A percentile compares a stretch with the other conserved stretches of the same genome.
phyloP scores from a whole-genome alignment of 495 filamentous ascomycete genomes.

The Pyrenopolyporus hunteri region DNA sequence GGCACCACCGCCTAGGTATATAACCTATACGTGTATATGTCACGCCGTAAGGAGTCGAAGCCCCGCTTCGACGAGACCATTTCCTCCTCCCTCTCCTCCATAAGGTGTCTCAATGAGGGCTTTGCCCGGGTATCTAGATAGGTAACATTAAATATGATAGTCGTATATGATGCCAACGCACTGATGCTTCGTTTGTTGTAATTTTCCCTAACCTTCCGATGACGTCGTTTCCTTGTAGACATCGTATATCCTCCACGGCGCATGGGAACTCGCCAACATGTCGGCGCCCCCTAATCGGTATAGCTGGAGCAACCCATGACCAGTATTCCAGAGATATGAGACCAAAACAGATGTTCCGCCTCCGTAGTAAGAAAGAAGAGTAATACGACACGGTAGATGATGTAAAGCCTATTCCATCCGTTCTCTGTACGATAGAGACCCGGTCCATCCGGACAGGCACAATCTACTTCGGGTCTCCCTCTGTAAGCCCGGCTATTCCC shows the following conservation, averaged over 20 bases:
- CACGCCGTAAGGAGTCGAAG: conserved; percentile 10
- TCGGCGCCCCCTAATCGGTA: not conserved
- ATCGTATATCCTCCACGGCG: not conserved
- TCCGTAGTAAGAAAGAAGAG: not conserved
- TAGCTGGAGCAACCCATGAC: not conserved
- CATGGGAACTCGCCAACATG: too few species aligned
- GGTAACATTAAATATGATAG: too few species aligned
- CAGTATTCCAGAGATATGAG: not conserved
- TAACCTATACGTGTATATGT: not conserved
- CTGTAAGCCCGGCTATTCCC: not conserved
- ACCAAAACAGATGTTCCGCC: not conserved
- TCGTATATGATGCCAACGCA: not conserved
- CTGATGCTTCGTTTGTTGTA: not conserved
- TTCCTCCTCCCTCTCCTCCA: too few species aligned
- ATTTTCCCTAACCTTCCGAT: not conserved
- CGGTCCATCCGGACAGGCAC: too few species aligned
- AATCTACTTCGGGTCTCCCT: too few species aligned
- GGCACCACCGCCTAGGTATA: not conserved
- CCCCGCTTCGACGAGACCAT: conserved; percentile 13
- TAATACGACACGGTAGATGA: not conserved
- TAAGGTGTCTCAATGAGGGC: conserved; percentile 5
- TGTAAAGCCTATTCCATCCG: not conserved
- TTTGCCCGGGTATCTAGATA: conserved; percentile 13
- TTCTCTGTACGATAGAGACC: not conserved
- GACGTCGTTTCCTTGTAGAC: not conserved